Conservation (phyloP, 176 grass and related monocot species). For the Coix lacrymajobi region DNA sequence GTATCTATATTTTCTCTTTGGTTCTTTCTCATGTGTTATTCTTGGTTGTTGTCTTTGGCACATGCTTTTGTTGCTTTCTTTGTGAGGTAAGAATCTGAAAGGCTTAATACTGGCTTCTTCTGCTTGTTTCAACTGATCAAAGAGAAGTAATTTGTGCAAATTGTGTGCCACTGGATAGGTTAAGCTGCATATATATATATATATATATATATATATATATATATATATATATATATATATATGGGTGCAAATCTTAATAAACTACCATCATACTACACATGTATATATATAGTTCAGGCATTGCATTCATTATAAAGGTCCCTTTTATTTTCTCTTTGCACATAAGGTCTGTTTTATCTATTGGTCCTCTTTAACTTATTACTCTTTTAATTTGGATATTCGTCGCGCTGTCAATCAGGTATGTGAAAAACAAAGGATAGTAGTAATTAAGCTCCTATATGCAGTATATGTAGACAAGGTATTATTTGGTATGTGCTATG, state of each 20-base stretch:
- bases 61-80: conserved; percentile 30
- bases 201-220: background rate
- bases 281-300: background rate
- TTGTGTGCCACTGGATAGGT: background rate
- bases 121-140: conserved; percentile 3
- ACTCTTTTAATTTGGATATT: background rate
- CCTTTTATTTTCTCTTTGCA: background rate
- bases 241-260: background rate
- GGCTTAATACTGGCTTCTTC: conserved; percentile 5
- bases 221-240: background rate
- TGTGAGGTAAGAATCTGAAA: conserved; percentile 27
- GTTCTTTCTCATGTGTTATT: conserved; percentile 24
- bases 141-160: background rate
- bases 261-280: background rate
- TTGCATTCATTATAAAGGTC: background rate
- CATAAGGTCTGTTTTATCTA: background rate
- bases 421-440: background rate
- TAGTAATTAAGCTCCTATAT: too few species aligned
- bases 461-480: background rate
- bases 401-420: background rate
- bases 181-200: background rate
- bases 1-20: conserved; percentile 10
- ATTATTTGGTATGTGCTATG: conserved; percentile 4
- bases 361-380: background rate
- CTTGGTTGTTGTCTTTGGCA: conserved; percentile 3